Evolutionary conservation across 176 grass and related monocot species (phyloP), one percentile per base, ranked within the genome.

Genomic region (Ensete ventricosum): DNA sequence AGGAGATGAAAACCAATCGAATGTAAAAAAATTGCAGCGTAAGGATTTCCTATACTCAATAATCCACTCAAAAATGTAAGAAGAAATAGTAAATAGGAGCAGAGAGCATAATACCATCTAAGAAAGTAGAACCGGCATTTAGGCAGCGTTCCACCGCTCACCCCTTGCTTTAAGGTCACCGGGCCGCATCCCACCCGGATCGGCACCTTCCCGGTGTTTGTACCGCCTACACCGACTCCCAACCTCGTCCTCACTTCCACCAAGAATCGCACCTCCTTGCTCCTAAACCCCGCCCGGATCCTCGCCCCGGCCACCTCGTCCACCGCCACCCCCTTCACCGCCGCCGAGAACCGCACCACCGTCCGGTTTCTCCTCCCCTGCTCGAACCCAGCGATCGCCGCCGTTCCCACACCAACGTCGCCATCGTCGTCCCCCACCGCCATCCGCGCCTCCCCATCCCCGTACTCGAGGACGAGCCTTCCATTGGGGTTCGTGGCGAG

Each of bases 401-500:
- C 87, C 59, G 72, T 79, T 0, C 93, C 93, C 1, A 92, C 83
- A 24, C 70, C 74, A 0, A 92, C 64, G 73, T 96, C 90, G 0
- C 87, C 90, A 62, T 90, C 90, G 52, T 63, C 69, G 84, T 97
- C 93, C 20, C 55, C 76, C 1, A 89, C 85, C 0, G 55, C 49
- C 0, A 90, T 79, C 77, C 84, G 78, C 71, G 87, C 93, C 53
- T 84, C 83, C 9, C 87, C 85, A 51, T 50, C 85, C 17, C 85
- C 85, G 81, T 89, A 97, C 73, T 78, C 77, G 79, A 97, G 83
- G 53, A 69, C 63, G 10, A 97, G 49, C 9, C 80, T 84, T 9
- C 83, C 77, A 77, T 97, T 96, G 0, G 93, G 89, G 82, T 92
- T 96, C 87, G 90, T 86, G 14, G 72, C 77, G 7, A 88, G 58